Conservation (phyloP, 2,329 filamentous ascomycete genomes). For the Paramyrothecium roridum region DNA sequence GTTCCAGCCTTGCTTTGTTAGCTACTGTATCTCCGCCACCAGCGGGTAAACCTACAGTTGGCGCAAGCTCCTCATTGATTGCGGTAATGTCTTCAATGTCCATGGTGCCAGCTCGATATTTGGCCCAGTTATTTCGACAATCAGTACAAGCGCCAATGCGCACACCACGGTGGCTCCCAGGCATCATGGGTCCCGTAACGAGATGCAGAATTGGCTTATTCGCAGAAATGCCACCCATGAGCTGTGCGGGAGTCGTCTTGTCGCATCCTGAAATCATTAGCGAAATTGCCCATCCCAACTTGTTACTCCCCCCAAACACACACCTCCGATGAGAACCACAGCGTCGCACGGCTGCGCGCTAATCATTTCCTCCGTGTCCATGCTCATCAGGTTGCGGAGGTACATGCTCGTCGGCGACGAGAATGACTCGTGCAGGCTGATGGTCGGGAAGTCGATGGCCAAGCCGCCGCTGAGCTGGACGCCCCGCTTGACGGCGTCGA, state of each 20-base stretch:
- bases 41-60: slow-evolving; percentile 48
- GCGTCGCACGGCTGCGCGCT: slow-evolving; percentile 68
- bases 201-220: slow-evolving; percentile 69
- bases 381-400: slow-evolving; percentile 70
- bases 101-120: slow-evolving; percentile 60
- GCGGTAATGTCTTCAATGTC: slow-evolving; percentile 70
- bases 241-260: slow-evolving; percentile 70
- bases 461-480: slow-evolving; percentile 65
- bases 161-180: slow-evolving; percentile 61
- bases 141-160: slow-evolving; percentile 73
- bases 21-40: background rate
- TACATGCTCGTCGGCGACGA: slow-evolving; percentile 73
- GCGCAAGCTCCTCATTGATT: slow-evolving; percentile 70
- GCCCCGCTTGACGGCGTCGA: slow-evolving; percentile 68
- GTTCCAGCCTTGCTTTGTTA: slow-evolving; percentile 56
- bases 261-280: slow-evolving; percentile 54
- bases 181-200: slow-evolving; percentile 73
- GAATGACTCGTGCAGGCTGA: slow-evolving; percentile 69
- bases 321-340: slow-evolving; percentile 64
- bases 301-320: too few relatives aligned
- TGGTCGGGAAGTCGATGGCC: slow-evolving; percentile 71
- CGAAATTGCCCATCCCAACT: background rate
- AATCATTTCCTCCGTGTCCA: slow-evolving; percentile 80
- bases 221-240: slow-evolving; percentile 74
- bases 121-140: slow-evolving; percentile 71